phyloP scores from a whole-genome alignment of 129 eudicot genomes.

The Deinandra increscens region DNA sequence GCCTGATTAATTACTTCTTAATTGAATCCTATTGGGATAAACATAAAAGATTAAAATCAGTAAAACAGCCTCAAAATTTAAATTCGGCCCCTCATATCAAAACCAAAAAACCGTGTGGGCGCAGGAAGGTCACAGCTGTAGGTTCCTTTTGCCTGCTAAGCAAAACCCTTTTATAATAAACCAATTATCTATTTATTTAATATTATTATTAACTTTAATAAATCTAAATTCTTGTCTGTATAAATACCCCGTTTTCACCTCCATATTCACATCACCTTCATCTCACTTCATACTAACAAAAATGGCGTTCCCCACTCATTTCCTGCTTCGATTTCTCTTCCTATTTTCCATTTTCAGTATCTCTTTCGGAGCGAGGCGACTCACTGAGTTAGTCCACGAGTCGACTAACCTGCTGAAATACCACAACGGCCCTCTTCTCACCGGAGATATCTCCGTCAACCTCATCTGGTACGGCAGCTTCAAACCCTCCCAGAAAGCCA shows the following conservation, averaged over 20 bases:
- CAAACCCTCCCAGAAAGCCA: constrained; percentile 62
- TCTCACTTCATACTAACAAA: neutral
- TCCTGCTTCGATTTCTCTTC: constrained; percentile 21
- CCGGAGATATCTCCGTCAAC: constrained; percentile 65
- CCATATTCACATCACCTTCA: constrained; percentile 11
- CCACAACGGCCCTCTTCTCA: constrained; percentile 75
- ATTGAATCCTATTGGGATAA: too few relatives aligned
- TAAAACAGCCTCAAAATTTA: constrained; percentile 9
- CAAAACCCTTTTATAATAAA: neutral
- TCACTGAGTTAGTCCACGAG: constrained; percentile 35
- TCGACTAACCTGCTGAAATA: constrained; percentile 36
- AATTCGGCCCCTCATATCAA: neutral
- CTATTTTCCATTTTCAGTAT: constrained; percentile 32
- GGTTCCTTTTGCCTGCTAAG: constrained; percentile 33
- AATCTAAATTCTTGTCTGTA: constrained; percentile 9
- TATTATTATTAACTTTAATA: neutral
- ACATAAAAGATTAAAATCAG: too few relatives aligned
- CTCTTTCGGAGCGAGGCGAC: constrained; percentile 41
- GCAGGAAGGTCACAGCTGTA: constrained; percentile 21
- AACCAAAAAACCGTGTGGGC: constrained; percentile 25
- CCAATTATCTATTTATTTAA: neutral
- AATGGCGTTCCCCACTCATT: constrained; percentile 30
- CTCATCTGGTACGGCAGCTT: constrained; percentile 78
- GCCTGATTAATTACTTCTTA: too few relatives aligned
- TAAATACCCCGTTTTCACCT: constrained; percentile 27